Evolutionary conservation across 176 grass and related monocot genomes (phyloP).

Genomic region (Aegilops speltoides): DNA sequence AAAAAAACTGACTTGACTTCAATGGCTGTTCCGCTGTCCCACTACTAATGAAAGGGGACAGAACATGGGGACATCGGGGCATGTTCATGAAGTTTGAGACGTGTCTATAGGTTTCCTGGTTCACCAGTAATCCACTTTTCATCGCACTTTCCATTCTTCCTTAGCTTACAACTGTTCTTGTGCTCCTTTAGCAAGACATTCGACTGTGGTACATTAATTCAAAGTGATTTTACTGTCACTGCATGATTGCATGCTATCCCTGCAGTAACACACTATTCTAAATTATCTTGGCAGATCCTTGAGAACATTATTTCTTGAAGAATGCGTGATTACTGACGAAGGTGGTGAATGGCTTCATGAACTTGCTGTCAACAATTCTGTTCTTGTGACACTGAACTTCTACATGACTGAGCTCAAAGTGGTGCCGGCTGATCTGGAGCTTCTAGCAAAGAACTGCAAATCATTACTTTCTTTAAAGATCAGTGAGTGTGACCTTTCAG

Average conservation of each 20-base stretch:
- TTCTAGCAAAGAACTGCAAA: constrained; percentile 79
- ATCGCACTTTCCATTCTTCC: background rate
- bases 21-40: background rate
- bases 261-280: constrained; percentile 31
- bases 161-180: background rate
- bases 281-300: constrained; percentile 53
- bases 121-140: background rate
- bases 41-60: background rate
- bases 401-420: constrained; percentile 86
- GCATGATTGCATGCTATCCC: constrained; percentile 16
- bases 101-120: background rate
- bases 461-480: constrained; percentile 83
- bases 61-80: constrained; percentile 5
- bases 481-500: constrained; percentile 74
- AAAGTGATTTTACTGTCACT: background rate
- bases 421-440: constrained; percentile 61
- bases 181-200: background rate
- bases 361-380: constrained; percentile 65
- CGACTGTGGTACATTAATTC: background rate
- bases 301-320: constrained; percentile 79
- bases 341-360: constrained; percentile 76
- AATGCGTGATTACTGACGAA: constrained; percentile 45
- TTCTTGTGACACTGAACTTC: constrained; percentile 80
- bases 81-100: constrained; percentile 11
- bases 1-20: background rate